Evolutionary conservation across 2,329 filamentous ascomycete genomes (phyloP).

Genomic region (Talaromyces sp.): DNA sequence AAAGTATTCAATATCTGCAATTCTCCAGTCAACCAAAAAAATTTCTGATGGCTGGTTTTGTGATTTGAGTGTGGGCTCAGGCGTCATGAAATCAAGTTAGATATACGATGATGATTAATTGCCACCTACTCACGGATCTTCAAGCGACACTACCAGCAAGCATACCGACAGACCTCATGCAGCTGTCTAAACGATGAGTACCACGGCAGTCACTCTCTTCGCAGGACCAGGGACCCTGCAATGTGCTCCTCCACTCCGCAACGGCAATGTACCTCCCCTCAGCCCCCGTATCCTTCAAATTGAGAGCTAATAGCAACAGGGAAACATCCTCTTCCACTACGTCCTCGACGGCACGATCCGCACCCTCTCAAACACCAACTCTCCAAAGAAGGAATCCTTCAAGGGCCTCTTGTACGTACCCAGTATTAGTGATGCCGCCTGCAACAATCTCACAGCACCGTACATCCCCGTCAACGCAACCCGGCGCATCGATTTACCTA

Average conservation of each 20-base stretch:
- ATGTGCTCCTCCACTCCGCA: constrained; percentile 27
- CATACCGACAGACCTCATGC: background rate
- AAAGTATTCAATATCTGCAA: background rate
- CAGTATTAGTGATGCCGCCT: constrained; percentile 59
- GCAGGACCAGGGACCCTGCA: constrained; percentile 32
- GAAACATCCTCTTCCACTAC: constrained; percentile 34
- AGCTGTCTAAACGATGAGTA: constrained; percentile 18
- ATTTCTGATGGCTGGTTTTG: background rate
- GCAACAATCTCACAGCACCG: constrained; percentile 59
- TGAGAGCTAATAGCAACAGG: constrained; percentile 20
- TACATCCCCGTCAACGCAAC: constrained; percentile 75
- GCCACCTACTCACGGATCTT: background rate
- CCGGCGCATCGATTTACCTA: constrained; percentile 64
- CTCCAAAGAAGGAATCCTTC: constrained; percentile 60
- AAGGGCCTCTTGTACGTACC: constrained; percentile 85
- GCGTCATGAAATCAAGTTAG: background rate
- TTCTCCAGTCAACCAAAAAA: background rate
- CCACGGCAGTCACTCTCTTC: constrained; percentile 36
- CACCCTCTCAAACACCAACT: constrained; percentile 69
- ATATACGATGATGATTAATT: background rate
- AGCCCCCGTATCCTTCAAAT: background rate
- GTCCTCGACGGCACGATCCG: constrained; percentile 59
- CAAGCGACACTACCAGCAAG: background rate
- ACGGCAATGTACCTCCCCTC: constrained; percentile 34
- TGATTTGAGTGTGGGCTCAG: background rate